These are phyloP conservation scores for Nothophytophthora sp. DNA, from an alignment of 352 stramenopile species.

Conservation along the genomic window DNA sequence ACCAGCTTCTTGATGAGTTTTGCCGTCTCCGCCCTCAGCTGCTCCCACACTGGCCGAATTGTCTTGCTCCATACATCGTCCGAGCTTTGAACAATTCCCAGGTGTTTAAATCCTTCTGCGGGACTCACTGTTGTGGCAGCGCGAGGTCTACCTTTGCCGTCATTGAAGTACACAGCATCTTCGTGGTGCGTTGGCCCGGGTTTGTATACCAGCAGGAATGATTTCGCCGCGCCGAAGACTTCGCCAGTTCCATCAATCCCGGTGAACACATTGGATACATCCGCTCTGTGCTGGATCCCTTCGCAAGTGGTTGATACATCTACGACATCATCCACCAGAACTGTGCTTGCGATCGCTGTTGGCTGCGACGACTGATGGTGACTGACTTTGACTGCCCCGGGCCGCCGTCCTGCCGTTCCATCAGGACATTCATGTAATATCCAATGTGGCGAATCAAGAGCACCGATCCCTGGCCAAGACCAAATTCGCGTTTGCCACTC, in stretches of 20 bases:
- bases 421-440: conserved; percentile 4
- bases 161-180: conserved; percentile 3
- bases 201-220: conserved; percentile 7
- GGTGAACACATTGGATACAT: conserved; percentile 6
- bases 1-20: neutral
- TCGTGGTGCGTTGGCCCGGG: neutral
- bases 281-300: neutral
- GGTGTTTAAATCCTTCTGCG: conserved; percentile 4
- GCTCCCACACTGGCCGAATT: neutral
- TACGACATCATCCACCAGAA: conserved; percentile 8
- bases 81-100: conserved; percentile 2
- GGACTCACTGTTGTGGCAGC: neutral
- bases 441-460: conserved; percentile 6
- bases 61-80: neutral
- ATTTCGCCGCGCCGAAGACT: conserved; percentile 4
- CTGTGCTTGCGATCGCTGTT: neutral
- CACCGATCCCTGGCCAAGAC: conserved; percentile 3
- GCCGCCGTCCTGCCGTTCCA: neutral
- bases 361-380: neutral
- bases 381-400: neutral
- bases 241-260: neutral
- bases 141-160: neutral
- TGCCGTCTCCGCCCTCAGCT: neutral
- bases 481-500: conserved; percentile 1
- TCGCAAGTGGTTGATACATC: neutral